Percentiles rank a stretch among this genome's conserved stretches.
Conservation (phyloP, 306 rosid species). For the Abrus pulchellus region DNA sequence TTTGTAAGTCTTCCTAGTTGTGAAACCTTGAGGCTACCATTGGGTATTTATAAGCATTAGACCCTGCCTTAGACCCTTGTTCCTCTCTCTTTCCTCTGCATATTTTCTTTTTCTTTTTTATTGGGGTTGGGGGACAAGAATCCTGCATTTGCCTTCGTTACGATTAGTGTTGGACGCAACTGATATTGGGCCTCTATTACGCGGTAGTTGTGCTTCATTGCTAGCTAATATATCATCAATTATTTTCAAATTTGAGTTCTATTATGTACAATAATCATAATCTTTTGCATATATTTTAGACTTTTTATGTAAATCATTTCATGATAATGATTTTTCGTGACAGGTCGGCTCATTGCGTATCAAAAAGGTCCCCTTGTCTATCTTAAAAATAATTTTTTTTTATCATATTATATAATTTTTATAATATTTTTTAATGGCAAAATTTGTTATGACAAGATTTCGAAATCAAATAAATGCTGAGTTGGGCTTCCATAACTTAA, state of each 20-base stretch:
- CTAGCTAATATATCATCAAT: slow-evolving; percentile 34
- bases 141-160: slow-evolving; percentile 20
- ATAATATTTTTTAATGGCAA: neutral
- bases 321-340: neutral
- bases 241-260: neutral
- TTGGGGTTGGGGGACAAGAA: neutral
- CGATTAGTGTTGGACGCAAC: slow-evolving; percentile 24
- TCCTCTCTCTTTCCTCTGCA: neutral
- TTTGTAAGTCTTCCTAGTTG: neutral
- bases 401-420: neutral
- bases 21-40: neutral
- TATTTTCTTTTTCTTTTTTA: neutral
- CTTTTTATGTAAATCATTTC: neutral
- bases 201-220: neutral
- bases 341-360: neutral
- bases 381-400: neutral
- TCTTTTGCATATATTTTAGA: neutral
- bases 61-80: slow-evolving; percentile 11
- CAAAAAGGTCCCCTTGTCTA: neutral
- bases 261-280: slow-evolving; percentile 3
- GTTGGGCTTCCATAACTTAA: neutral
- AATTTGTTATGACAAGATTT: neutral
- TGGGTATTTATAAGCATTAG: slow-evolving; percentile 25
- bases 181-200: slow-evolving; percentile 1
- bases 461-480: neutral